Evolutionary conservation across 495 filamentous ascomycete genomes (phyloP), one percentile per base, ranked within the genome.

Genomic region (Talaromyces ruber): DNA sequence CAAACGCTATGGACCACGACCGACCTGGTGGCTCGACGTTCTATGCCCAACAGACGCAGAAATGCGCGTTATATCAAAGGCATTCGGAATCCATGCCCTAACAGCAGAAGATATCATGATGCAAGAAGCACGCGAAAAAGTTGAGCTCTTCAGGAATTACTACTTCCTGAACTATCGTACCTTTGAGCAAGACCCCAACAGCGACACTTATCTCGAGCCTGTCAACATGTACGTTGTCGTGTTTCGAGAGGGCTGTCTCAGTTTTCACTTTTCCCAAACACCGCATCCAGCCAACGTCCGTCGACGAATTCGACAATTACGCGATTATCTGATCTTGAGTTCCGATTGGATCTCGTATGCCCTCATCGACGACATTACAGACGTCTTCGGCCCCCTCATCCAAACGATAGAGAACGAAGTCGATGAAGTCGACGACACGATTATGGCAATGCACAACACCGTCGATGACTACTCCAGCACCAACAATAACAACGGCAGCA

Each of bases 281-380:
- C 94, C 93, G 1, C 94, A 98, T 74, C 89, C 92, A 11, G 92
- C 93, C 68, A 97, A 98, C 68, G 94, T 98, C 25, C 90, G 94
- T 24, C 84, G 93, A 28, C 86, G 94, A 25, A 92, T 98, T 70
- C 87, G 94, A 28, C 94, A 98, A 71, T 80, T 98, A 54, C 89
- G 89, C 68, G 95, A 98, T 74, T 98, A 96, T 70, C 81, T 98
- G 66, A 90, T 94, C 65, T 79, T 97, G 6, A 92, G 87, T 63
- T 91, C 93, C 0, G 94, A 98, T 72, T 98, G 94, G 94, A 97
- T 98, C 66, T 95, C 91, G 14, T 98, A 98, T 66, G 94, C 92
- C 30, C 84, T 98, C 65, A 97, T 98, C 66, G 94, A 98, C 72
- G 93, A 98, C 69, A 96, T 98, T 66, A 97, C 94, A 8, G 94